A percentile compares a stretch with the other conserved stretches of the same genome.
phyloP scores from a whole-genome alignment of 331 rosid genomes.

The Saraca asoca region DNA sequence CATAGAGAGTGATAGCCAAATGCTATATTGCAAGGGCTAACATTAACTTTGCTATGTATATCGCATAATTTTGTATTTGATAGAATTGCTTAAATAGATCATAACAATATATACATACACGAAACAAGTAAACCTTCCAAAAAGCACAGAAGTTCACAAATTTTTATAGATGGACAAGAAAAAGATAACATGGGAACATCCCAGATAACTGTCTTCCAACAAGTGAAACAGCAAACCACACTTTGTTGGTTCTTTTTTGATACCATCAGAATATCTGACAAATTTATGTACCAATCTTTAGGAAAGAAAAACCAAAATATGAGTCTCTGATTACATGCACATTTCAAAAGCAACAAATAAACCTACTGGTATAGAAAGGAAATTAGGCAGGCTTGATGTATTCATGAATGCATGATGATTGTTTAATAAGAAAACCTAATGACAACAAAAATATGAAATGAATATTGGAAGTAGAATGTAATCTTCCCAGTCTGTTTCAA shows the following conservation, averaged over 20 bases:
- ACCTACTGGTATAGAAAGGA: not conserved
- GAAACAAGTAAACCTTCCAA: slow-evolving; percentile 27
- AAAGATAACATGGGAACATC: slow-evolving; percentile 36
- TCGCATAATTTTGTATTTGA: not conserved
- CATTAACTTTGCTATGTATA: slow-evolving; percentile 4
- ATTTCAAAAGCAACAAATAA: slow-evolving; percentile 37
- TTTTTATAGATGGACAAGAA: slow-evolving; percentile 21
- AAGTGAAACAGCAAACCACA: slow-evolving; percentile 38
- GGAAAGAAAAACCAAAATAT: slow-evolving; percentile 28
- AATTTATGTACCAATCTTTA: slow-evolving; percentile 35
- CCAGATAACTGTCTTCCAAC: slow-evolving; percentile 36
- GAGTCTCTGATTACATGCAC: slow-evolving; percentile 35
- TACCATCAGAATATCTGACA: slow-evolving; percentile 40
- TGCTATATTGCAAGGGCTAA: no score
- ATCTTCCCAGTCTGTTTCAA: slow-evolving; percentile 38
- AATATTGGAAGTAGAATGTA: slow-evolving; percentile 44
- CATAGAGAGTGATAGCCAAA: not conserved
- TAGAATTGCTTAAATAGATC: slow-evolving; percentile 11
- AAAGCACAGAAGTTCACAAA: slow-evolving; percentile 35
- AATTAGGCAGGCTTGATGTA: slow-evolving; percentile 37
- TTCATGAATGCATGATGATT: slow-evolving; percentile 53
- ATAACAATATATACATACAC: slow-evolving; percentile 17
- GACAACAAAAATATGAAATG: slow-evolving; percentile 41
- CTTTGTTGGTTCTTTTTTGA: slow-evolving; percentile 32
- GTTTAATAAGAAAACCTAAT: slow-evolving; percentile 37